phyloP scores from a whole-genome alignment of 169 alveolate genomes.

The Cryptosporidium xiaoi region DNA sequence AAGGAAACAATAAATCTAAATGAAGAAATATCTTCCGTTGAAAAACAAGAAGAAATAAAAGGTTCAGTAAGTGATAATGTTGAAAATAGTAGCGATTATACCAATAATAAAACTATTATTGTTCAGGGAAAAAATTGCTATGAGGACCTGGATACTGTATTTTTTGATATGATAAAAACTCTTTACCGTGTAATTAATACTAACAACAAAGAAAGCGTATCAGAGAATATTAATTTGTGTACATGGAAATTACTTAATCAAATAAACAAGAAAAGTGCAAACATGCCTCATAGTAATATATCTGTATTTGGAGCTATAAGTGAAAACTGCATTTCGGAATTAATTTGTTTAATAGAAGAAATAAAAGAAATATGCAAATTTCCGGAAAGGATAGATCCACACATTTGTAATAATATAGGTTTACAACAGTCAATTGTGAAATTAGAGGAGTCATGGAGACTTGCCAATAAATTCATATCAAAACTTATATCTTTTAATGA shows the following conservation, averaged over 20 bases:
- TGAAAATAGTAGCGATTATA: neutral
- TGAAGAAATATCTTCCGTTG: no score
- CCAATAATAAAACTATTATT: neutral
- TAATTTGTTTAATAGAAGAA: slow-evolving; percentile 7
- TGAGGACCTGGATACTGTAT: neutral
- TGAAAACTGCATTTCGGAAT: slow-evolving; percentile 5
- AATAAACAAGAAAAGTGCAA: neutral
- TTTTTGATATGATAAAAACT: slow-evolving; percentile 23
- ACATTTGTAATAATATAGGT: slow-evolving; percentile 37
- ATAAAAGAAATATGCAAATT: slow-evolving; percentile 20
- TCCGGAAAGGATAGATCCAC: slow-evolving; percentile 72
- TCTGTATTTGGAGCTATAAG: slow-evolving; percentile 45
- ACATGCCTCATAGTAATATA: slow-evolving; percentile 2
- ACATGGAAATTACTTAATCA: slow-evolving; percentile 55
- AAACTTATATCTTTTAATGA: neutral
- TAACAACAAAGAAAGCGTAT: neutral
- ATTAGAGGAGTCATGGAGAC: slow-evolving; percentile 65
- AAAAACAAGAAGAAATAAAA: neutral
- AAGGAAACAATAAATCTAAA: no score
- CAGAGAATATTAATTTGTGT: slow-evolving; percentile 33
- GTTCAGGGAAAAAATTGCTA: neutral
- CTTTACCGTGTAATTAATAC: slow-evolving; percentile 30
- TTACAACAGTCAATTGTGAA: slow-evolving; percentile 40
- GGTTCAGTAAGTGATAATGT: no score
- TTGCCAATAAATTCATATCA: slow-evolving; percentile 19